Evolutionary conservation across 768 basidiomycete species (phyloP).

Genomic region (Exsudoporus frostii): DNA sequence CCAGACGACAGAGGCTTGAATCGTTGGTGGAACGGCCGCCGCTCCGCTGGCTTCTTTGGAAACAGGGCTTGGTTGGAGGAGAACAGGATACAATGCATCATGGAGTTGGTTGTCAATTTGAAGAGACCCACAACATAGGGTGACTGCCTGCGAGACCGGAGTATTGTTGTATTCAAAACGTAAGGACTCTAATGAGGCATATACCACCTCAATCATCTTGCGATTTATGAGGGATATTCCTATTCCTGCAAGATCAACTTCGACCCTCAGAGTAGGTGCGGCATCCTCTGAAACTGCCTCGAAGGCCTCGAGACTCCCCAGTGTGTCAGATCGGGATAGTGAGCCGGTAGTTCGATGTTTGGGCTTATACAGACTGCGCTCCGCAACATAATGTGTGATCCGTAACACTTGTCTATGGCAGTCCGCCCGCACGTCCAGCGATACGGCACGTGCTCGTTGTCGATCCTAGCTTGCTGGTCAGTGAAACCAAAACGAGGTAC

Average conservation of each 20-base stretch:
- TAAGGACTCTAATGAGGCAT: slow-evolving; percentile 73
- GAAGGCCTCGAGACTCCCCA: slow-evolving; percentile 70
- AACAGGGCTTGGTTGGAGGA: slow-evolving; percentile 90
- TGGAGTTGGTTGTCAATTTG: slow-evolving; percentile 98
- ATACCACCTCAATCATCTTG: slow-evolving; percentile 84
- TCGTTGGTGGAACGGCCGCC: slow-evolving; percentile 74
- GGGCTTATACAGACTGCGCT: slow-evolving; percentile 85
- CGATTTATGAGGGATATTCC: slow-evolving; percentile 91
- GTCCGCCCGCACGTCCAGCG: slow-evolving; percentile 91
- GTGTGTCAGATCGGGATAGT: slow-evolving; percentile 62
- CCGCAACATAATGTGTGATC: slow-evolving; percentile 83
- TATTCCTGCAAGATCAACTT: slow-evolving; percentile 81
- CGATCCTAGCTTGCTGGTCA: slow-evolving; percentile 39
- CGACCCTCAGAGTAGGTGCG: slow-evolving; percentile 59
- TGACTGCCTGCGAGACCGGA: slow-evolving; percentile 73
- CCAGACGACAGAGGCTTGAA: slow-evolving; percentile 85
- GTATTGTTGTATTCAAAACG: slow-evolving; percentile 85
- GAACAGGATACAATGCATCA: slow-evolving; percentile 91
- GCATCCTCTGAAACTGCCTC: slow-evolving; percentile 82
- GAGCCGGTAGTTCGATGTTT: slow-evolving; percentile 45
- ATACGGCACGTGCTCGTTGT: slow-evolving; percentile 62
- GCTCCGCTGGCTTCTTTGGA: slow-evolving; percentile 70
- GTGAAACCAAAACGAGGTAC: neutral
- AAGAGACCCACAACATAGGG: slow-evolving; percentile 76
- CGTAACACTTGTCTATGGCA: slow-evolving; percentile 79